Base-by-base conservation (phyloP, 2,329 filamentous ascomycete genomes). In the Colletotrichum coccodes region DNA sequence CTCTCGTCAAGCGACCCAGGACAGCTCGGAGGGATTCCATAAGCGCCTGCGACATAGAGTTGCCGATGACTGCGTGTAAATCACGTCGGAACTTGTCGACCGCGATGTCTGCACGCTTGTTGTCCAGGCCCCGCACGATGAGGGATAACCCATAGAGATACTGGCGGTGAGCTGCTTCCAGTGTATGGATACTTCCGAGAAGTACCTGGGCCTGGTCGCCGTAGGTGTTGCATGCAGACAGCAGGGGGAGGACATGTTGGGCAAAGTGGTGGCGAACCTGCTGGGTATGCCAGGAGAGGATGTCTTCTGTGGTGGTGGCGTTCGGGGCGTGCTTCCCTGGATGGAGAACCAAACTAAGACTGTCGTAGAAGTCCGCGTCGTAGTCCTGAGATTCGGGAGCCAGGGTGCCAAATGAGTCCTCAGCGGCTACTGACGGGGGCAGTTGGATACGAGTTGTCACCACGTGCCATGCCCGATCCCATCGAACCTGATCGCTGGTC, bases 1-100 rank as follows among this genome's bases (percentile, higher is more conserved):
- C 56, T 28, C 68, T 82, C 65, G 88, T 82, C n/a, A 88, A 81
- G 59, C 84, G 81, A 14, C 81, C 81, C 52, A 93, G 74, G 42
- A 91, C 86, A 47, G 79, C 81, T 47, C 83, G 84, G 28, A 93
- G 76, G 1, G 89, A 86, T 54, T 80, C 79, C 40, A 85, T 82
- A 56, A 92, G 80, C 4, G 84, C 81, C 42, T 81, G 80, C 3
- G 86, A 86, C 67, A 89, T 83, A 11, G 90, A 90, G 75, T 91
- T 91, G 50, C 87, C 86, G 70, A 93, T 85, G 26, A 92, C 83
- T 26, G 90, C 89, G 73, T 91, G 86, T 12, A 93, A 77, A 71
- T 93, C 90, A 56, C 86, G 81, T 18, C 81, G 83, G 73, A 93
- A 92, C 64, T 85, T 87, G 60, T 75, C 75, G 8, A 84, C 78